These are phyloP conservation scores for Gossypium arboreum DNA, from an alignment of 345 rosid genomes.

Conservation along the genomic window DNA sequence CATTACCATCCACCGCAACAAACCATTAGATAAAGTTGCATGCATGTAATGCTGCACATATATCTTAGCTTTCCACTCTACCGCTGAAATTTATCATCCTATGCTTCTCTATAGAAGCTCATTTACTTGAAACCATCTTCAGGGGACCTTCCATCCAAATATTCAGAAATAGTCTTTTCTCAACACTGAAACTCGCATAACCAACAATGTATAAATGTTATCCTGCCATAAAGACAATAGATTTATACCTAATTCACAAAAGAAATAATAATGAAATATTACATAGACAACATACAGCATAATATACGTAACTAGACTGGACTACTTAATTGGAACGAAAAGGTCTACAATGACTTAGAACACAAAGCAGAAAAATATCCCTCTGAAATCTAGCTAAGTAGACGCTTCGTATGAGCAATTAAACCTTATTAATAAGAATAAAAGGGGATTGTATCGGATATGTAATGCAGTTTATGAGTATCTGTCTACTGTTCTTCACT, in stretches of 20 bases:
- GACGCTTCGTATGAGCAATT: neutral
- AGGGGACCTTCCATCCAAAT: neutral
- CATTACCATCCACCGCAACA: constrained; percentile 24
- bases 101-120: neutral
- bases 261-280: neutral
- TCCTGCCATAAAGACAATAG: constrained; percentile 11
- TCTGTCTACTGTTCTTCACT: neutral
- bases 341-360: neutral
- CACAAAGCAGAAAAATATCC: neutral
- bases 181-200: neutral
- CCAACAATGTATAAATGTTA: neutral
- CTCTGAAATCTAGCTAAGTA: neutral
- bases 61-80: constrained; percentile 11
- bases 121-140: constrained; percentile 10
- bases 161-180: neutral
- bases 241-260: constrained; percentile 1
- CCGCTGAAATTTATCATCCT: neutral
- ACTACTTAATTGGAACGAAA: neutral
- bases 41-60: neutral
- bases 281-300: neutral
- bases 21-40: constrained; percentile 7
- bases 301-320: neutral
- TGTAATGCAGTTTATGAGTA: constrained; percentile 1
- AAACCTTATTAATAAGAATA: neutral
- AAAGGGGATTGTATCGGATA: neutral